Evolutionary conservation across 2,329 filamentous ascomycete species (phyloP).

Genomic region (Cercospora sp.): DNA sequence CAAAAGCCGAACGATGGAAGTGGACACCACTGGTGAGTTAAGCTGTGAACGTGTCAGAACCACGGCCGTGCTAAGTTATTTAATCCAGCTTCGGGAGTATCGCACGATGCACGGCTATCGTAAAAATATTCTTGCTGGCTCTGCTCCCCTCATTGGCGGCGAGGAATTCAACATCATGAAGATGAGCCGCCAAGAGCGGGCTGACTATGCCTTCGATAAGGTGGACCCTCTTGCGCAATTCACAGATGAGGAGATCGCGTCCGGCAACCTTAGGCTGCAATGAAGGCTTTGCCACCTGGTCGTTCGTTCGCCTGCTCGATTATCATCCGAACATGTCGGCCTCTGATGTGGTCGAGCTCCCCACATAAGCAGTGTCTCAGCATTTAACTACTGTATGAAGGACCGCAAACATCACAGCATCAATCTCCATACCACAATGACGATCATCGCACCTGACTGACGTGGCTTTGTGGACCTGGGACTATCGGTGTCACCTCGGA

Average conservation of each 20-base stretch:
- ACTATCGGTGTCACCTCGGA: background rate
- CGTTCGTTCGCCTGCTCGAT: background rate
- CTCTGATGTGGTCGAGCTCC: background rate
- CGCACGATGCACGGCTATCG: background rate
- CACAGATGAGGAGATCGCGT: slow-evolving; percentile 5
- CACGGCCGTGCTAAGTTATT: background rate
- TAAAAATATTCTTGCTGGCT: background rate
- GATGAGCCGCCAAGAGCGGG: background rate
- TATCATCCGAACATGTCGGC: background rate
- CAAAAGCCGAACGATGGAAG: slow-evolving; percentile 14
- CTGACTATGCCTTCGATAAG: background rate
- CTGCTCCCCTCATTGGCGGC: background rate
- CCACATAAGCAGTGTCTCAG: background rate
- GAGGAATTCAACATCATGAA: background rate
- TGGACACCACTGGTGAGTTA: slow-evolving; percentile 11
- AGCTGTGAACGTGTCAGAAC: background rate
- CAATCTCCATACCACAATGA: background rate
- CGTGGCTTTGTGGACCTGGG: background rate
- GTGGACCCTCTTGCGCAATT: slow-evolving; percentile 2
- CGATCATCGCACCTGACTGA: background rate
- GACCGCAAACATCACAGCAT: background rate
- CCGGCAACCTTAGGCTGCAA: background rate
- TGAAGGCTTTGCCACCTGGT: background rate
- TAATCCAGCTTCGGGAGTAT: background rate
- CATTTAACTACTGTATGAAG: background rate